Evolutionary conservation across 148 eudicot species (phyloP).

Genomic region (Beta vulgaris): DNA sequence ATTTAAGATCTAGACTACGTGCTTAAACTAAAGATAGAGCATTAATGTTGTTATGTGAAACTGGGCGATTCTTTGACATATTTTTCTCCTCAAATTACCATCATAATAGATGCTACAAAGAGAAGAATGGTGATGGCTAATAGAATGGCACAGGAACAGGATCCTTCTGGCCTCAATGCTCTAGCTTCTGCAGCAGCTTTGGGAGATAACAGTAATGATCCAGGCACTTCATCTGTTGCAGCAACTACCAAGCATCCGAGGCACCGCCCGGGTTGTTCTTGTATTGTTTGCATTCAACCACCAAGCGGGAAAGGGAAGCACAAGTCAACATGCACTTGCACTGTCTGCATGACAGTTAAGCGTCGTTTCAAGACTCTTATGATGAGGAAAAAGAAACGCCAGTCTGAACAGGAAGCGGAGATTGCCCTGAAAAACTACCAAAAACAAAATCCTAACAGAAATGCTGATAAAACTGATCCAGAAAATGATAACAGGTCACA

Average conservation of each 20-base stretch:
- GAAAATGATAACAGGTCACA: not conserved
- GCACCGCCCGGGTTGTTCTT: slow-evolving; percentile 75
- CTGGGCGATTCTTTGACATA: not conserved
- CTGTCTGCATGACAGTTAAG: slow-evolving; percentile 70
- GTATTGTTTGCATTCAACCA: slow-evolving; percentile 82
- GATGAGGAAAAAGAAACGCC: slow-evolving; percentile 71
- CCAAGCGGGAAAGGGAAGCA: slow-evolving; percentile 84
- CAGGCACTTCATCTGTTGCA: slow-evolving; percentile 49
- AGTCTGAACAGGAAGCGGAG: slow-evolving; percentile 61
- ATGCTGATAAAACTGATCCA: slow-evolving; percentile 33
- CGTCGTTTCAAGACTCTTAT: slow-evolving; percentile 79
- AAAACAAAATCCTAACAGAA: slow-evolving; percentile 30
- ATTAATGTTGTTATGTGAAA: not conserved
- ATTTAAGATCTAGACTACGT: not conserved
- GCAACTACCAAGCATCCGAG: slow-evolving; percentile 76
- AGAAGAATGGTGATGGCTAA: slow-evolving; percentile 36
- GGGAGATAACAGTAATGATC: slow-evolving; percentile 39
- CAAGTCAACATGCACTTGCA: slow-evolving; percentile 66
- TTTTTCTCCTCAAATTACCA: slow-evolving; percentile 1
- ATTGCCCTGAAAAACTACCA: slow-evolving; percentile 45
- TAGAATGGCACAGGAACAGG: slow-evolving; percentile 44
- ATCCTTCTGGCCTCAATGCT: slow-evolving; percentile 43
- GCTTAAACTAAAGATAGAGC: not conserved
- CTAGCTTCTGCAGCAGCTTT: slow-evolving; percentile 41
- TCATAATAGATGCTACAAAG: slow-evolving; percentile 48